These are phyloP conservation scores for Phytophthora parvispora DNA, from an alignment of 352 stramenopile species.

Conservation along the genomic window DNA sequence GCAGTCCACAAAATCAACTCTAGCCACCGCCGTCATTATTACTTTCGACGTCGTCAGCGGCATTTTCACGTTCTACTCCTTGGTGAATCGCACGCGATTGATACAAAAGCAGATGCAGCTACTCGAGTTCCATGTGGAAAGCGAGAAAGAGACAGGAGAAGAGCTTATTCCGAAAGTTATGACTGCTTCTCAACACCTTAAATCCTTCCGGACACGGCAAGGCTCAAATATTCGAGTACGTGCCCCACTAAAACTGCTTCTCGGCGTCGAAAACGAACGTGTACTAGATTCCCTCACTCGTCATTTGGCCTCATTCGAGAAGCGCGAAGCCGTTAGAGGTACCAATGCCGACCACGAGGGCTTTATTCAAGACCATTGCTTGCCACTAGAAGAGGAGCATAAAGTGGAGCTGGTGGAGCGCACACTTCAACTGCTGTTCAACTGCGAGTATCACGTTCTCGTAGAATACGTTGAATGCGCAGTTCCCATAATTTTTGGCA, in stretches of 20 bases:
- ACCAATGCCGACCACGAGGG: not conserved
- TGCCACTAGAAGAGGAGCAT: not conserved
- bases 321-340: not conserved
- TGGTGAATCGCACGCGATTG: constrained; percentile 1
- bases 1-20: constrained; percentile 30
- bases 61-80: not conserved
- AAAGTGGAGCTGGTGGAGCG: constrained; percentile 6
- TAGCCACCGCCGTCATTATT: constrained; percentile 29
- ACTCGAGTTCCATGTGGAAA: not conserved
- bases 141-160: not conserved
- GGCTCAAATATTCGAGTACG: constrained; percentile 1
- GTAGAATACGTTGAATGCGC: constrained; percentile 30
- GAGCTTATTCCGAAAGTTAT: constrained; percentile 7
- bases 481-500: constrained; percentile 22
- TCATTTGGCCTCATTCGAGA: not conserved
- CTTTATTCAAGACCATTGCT: not conserved
- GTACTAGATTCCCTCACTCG: not conserved
- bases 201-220: constrained; percentile 7
- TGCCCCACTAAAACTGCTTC: not conserved
- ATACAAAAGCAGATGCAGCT: constrained; percentile 4
- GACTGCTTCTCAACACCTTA: constrained; percentile 2
- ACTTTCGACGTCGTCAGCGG: constrained; percentile 25
- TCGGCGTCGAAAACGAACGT: not conserved
- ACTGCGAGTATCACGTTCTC: constrained; percentile 27
- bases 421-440: constrained; percentile 23